Percentiles rank a stretch among this genome's conserved stretches.
Conservation (phyloP, 129 eudicot genomes). For the Oenanthe sinensis region DNA sequence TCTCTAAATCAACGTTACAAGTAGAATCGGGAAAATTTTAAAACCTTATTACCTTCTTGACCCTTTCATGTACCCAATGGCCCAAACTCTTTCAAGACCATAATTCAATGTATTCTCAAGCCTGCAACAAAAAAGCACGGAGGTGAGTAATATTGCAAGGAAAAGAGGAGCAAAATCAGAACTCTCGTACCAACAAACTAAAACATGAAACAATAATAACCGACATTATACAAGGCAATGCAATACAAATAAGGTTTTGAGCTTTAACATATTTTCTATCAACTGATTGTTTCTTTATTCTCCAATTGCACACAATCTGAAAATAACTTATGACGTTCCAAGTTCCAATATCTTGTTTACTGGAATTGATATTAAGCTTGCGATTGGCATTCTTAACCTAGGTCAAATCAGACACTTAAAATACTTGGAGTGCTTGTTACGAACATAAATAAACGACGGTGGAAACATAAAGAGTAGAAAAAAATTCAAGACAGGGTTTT, state of each 20-base stretch:
- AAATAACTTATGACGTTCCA: neutral
- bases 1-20: neutral
- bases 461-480: neutral
- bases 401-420: neutral
- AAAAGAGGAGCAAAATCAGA: neutral
- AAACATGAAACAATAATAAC: neutral
- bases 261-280: neutral
- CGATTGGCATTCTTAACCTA: neutral
- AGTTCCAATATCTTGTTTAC: neutral
- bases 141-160: neutral
- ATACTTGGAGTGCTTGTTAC: neutral
- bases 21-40: neutral
- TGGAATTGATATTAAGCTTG: too few relatives aligned
- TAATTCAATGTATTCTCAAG: slow-evolving; percentile 90
- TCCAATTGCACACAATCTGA: neutral
- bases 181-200: neutral
- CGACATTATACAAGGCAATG: neutral
- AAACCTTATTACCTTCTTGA: slow-evolving; percentile 61
- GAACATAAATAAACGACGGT: neutral
- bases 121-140: slow-evolving; percentile 32
- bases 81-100: slow-evolving; percentile 98
- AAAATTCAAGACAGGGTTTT: neutral
- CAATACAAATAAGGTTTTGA: neutral
- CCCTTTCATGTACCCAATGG: slow-evolving; percentile 81
- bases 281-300: neutral